Evolutionary conservation across 2,329 filamentous ascomycete species (phyloP).

Genomic region (Akanthomyces muscarius): DNA sequence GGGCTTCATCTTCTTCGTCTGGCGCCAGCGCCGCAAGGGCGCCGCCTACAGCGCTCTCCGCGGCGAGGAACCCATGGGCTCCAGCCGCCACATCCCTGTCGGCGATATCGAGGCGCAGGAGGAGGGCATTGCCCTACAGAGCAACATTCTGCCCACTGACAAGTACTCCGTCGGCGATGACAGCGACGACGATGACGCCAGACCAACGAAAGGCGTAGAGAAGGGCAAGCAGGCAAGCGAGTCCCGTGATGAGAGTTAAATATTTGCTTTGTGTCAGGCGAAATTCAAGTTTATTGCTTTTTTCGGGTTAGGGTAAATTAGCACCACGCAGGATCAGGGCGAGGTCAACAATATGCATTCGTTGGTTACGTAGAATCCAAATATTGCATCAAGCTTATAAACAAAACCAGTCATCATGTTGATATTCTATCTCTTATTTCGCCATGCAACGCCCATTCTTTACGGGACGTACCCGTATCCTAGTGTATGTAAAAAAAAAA

Average conservation of each 20-base stretch:
- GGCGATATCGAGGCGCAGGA: constrained; percentile 28
- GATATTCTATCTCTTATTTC: constrained; percentile 10
- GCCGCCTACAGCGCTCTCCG: constrained; percentile 51
- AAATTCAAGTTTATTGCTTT: not conserved
- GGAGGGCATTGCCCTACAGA: constrained; percentile 14
- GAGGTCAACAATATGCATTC: not conserved
- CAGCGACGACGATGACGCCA: constrained; percentile 49
- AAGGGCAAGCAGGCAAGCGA: constrained; percentile 8
- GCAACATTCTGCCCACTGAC: constrained; percentile 36
- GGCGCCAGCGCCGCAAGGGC: constrained; percentile 55
- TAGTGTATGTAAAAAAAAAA: not conserved
- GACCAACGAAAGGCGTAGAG: constrained; percentile 19
- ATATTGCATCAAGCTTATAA: not conserved
- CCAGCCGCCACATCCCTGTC: constrained; percentile 36
- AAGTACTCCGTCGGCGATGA: constrained; percentile 56
- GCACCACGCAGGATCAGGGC: not conserved
- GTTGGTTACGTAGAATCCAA: not conserved
- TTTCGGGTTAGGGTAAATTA: not conserved
- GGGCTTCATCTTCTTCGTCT: constrained; percentile 71
- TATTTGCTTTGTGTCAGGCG: not conserved
- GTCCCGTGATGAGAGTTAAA: not conserved
- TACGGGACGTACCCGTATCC: not conserved
- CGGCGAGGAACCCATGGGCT: constrained; percentile 30
- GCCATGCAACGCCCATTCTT: constrained; percentile 11
- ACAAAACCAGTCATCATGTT: not conserved